Percentiles rank a stretch among this genome's conserved stretches.
phyloP scores from a whole-genome alignment of 352 stramenopile species.

The Peronospora tabacina region DNA sequence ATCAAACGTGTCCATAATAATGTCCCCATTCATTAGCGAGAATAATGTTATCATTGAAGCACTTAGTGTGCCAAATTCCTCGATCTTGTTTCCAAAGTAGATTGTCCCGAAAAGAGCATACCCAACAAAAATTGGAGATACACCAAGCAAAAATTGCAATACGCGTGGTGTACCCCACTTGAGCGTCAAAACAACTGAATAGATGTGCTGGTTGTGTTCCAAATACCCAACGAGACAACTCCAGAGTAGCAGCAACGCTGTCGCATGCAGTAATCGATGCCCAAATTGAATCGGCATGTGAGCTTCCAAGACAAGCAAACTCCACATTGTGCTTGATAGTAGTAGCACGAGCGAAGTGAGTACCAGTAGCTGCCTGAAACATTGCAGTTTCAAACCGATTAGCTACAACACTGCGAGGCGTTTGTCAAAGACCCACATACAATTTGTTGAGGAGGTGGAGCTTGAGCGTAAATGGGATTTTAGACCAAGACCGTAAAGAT shows the following conservation, averaged over 20 bases:
- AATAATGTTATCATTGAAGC: constrained; percentile 81
- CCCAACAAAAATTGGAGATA: constrained; percentile 83
- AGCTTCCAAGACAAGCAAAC: constrained; percentile 58
- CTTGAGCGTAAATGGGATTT: constrained; percentile 44
- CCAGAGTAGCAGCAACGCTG: constrained; percentile 74
- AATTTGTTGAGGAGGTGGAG: constrained; percentile 64
- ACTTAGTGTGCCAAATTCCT: constrained; percentile 61
- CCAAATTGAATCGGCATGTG: constrained; percentile 67
- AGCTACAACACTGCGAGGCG: constrained; percentile 1
- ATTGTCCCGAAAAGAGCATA: constrained; percentile 86
- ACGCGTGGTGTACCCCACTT: constrained; percentile 72
- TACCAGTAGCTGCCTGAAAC: constrained; percentile 51
- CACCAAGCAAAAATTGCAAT: constrained; percentile 80
- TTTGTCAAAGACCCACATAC: constrained; percentile 26
- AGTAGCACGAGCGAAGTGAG: constrained; percentile 43
- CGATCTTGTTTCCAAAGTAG: constrained; percentile 80
- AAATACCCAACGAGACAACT: constrained; percentile 78
- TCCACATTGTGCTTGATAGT: constrained; percentile 60
- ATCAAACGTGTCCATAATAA: constrained; percentile 88
- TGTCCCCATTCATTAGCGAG: constrained; percentile 86
- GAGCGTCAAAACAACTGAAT: constrained; percentile 88
- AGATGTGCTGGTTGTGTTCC: constrained; percentile 82
- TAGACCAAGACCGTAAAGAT: constrained; percentile 19
- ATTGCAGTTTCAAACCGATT: constrained; percentile 2
- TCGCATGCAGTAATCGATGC: constrained; percentile 66